Percentiles rank a stretch among this genome's conserved stretches.
These are phyloP conservation scores for Suillus subalutaceus DNA, from an alignment of 768 basidiomycete species.

Conservation along the genomic window DNA sequence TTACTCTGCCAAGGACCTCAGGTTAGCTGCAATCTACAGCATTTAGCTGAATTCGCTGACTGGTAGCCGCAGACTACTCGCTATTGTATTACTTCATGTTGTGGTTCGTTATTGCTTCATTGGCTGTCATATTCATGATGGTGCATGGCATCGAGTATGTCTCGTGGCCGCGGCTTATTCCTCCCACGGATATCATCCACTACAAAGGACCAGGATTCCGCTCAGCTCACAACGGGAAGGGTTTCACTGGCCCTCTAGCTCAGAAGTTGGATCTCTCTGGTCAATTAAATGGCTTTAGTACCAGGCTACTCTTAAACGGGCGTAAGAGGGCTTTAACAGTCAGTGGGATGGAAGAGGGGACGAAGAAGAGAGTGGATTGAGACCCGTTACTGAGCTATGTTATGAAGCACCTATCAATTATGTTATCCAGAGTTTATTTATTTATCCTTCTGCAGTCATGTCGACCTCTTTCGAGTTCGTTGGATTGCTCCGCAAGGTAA, in stretches of 20 bases:
- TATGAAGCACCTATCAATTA: slow-evolving; percentile 12
- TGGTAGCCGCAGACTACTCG: slow-evolving; percentile 66
- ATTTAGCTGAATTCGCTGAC: slow-evolving; percentile 5
- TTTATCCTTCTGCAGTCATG: background rate
- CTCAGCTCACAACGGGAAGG: slow-evolving; percentile 76
- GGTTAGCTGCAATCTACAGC: slow-evolving; percentile 51
- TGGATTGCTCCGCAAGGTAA: no score
- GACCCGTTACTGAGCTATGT: background rate
- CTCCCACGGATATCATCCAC: slow-evolving; percentile 76
- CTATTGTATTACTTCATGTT: slow-evolving; percentile 83
- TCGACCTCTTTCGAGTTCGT: no score
- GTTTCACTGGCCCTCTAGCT: slow-evolving; percentile 48
- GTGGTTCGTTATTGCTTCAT: slow-evolving; percentile 68
- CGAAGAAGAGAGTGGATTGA: slow-evolving; percentile 78
- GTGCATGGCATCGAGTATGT: slow-evolving; percentile 94
- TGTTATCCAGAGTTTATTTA: slow-evolving; percentile 16
- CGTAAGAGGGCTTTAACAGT: slow-evolving; percentile 38
- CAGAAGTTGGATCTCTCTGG: slow-evolving; percentile 38
- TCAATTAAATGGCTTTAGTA: slow-evolving; percentile 38
- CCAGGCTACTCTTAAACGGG: slow-evolving; percentile 35
- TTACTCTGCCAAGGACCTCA: slow-evolving; percentile 85
- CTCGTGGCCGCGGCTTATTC: slow-evolving; percentile 87
- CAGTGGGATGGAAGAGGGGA: slow-evolving; percentile 64
- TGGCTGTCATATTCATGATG: slow-evolving; percentile 73
- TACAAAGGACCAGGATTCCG: slow-evolving; percentile 91